Evolutionary conservation across 352 stramenopile species (phyloP), one percentile per base, ranked within the genome.

Genomic region (Globisporangium irregulare): DNA sequence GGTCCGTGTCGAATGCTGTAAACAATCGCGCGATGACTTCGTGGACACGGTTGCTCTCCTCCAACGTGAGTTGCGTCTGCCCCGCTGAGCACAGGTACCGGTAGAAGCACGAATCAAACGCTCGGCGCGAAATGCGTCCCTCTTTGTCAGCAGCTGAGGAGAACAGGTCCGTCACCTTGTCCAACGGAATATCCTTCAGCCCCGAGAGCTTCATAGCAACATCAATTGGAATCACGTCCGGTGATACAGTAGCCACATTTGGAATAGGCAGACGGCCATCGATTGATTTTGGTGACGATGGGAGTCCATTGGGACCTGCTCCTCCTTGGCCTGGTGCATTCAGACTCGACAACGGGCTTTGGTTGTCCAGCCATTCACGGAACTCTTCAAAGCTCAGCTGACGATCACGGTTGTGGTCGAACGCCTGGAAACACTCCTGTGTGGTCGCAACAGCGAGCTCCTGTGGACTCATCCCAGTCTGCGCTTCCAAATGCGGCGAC

Each of bases 331-430:
- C 25, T 2, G 56, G 43, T 3, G 32, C 14, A 10, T 62, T 38
- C 27, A 36, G 10, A 67, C 8, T 51, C 46, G 64, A 22, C 51
- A 36, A 56, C 1, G 73, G 58, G 34, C 89, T 87, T 66, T 93
- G 82, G 48, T 80, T 74, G 24, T 91, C 72, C 63, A 95, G 87
- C 77, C 86, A 94, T 54, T 80, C 74, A 38, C 77, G 72, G 50
- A 97, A 97, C 61, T 95, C 87, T 1, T 92, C 86, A 46, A 91
- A 90, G 59, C 84, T 93, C 34, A 96, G 62, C 53, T 92, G 78
- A 3, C 81, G 72, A 55, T 96, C 87, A n/a, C 76, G 71, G 20
- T 96, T 94, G 54, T 84, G 76, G 58, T 96, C 87, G 53, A 91
- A 93, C 36, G 68, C 62, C 22, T 74, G 68, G 72, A 97, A 97